A percentile compares a stretch with the other conserved stretches of the same genome.
phyloP scores from a whole-genome alignment of 495 filamentous ascomycete species.

The Cladorrhinum samala region DNA sequence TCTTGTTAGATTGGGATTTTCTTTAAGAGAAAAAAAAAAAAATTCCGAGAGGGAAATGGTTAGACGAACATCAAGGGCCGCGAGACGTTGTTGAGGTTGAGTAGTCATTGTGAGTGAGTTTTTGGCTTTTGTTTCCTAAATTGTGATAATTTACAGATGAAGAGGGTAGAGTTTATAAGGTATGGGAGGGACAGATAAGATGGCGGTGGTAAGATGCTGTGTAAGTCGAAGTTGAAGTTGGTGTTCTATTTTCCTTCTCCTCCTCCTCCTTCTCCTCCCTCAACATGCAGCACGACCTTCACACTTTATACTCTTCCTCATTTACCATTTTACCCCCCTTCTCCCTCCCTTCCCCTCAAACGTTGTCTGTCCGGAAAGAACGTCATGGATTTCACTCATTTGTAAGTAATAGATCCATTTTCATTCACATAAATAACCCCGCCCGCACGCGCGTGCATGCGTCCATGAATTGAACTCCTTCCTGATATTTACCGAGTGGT shows the following conservation, averaged over 20 bases:
- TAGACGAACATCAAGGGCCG: conserved; percentile 25
- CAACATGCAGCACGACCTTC: too few relatives aligned
- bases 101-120: conserved; percentile 17
- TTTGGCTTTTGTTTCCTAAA: neutral
- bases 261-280: too few relatives aligned
- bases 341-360: neutral
- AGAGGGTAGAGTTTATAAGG: neutral
- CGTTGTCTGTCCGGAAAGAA: neutral
- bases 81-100: conserved; percentile 23
- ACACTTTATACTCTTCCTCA: neutral
- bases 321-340: neutral
- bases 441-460: too few relatives aligned
- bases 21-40: neutral
- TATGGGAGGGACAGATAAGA: too few relatives aligned
- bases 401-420: too few relatives aligned
- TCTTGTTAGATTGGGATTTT: neutral
- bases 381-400: conserved; percentile 2
- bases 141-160: neutral
- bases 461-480: too few relatives aligned
- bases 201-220: too few relatives aligned
- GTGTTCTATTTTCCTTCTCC: too few relatives aligned
- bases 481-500: too few relatives aligned
- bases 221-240: too few relatives aligned
- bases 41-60: neutral
- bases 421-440: too few relatives aligned